Base-by-base conservation (phyloP, 139 green algal genomes). In the Micractinium conductrix region DNA sequence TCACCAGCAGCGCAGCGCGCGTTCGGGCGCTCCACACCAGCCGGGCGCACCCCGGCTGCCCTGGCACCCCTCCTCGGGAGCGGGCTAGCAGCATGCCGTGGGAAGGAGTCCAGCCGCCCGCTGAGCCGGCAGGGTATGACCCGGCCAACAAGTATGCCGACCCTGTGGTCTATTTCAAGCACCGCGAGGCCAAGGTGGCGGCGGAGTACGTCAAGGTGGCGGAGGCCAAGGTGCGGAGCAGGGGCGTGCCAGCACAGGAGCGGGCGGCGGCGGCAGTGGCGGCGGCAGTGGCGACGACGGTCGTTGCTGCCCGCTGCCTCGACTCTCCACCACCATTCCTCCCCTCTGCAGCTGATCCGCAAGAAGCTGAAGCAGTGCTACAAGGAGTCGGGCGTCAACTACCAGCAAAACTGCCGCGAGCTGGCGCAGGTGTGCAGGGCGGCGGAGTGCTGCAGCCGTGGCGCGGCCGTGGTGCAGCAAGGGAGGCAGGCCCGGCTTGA, bases 141-240 rank as follows among this genome's bases (percentile, higher is more conserved):
- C 83, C 87, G 10, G n/a, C n/a, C 33, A 72, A 40, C 10, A 22
- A 2, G 33, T 72, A 24, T 44, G 70, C 68, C 21, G 87, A 90
- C 68, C 87, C 87, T 28, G 87, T 90, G 28, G 10, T 84, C 12
- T 90, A 90, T 42, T 88, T 50, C 73, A 83, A 88, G 79, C 87
- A 90, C 67, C 81, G 83, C 5, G 87, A 90, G 75, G 87, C 87
- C 22, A 45, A 48, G 38, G 83, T 88, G 37, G 78, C 83, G 2
- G 70, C 86, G 22, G 83, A 88, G 53, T 88, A 80, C 37, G 58
- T 90, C 1, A 88, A 90, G 62, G 82, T 90, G n/a, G 83, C 83
- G 42, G 83, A 90, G 82, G 87, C 87, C 24, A 90, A 88, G 83
- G 83, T 87, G 37, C 24, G 83, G 2, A 16, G 26, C 8, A 62